A percentile compares a stretch with the other conserved stretches of the same genome.
phyloP scores from a whole-genome alignment of 306 rosid genomes.

The Prunus davidiana region DNA sequence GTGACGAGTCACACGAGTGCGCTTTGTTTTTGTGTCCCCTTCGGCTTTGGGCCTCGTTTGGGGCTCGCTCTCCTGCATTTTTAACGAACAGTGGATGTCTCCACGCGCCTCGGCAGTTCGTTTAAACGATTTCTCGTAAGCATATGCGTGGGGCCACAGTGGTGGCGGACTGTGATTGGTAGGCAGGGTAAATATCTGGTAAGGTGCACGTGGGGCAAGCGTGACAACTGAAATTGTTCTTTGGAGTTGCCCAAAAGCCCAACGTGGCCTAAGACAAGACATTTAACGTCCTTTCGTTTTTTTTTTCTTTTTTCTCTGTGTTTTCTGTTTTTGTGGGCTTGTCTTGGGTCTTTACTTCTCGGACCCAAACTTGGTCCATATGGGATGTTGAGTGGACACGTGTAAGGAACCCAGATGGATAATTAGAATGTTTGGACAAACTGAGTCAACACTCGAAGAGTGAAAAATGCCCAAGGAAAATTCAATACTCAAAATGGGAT shows the following conservation, averaged over 20 bases:
- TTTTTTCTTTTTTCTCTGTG: neutral
- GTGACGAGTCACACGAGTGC: conserved; percentile 36
- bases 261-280: neutral
- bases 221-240: conserved; percentile 1
- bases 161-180: conserved; percentile 25
- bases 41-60: neutral
- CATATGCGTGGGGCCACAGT: neutral
- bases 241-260: conserved; percentile 18
- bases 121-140: neutral
- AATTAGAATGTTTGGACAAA: too few relatives aligned
- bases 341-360: neutral
- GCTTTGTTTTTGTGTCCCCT: conserved; percentile 15
- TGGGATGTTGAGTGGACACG: too few relatives aligned
- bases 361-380: too few relatives aligned
- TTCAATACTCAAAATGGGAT: too few relatives aligned
- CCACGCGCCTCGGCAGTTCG: conserved; percentile 44
- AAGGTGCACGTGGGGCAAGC: conserved; percentile 34
- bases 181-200: conserved; percentile 20
- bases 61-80: neutral
- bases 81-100: conserved; percentile 1
- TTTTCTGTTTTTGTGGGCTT: too few relatives aligned
- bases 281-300: neutral
- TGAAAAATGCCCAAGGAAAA: too few relatives aligned
- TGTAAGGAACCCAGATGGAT: too few relatives aligned
- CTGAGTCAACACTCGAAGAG: too few relatives aligned